Conservation (phyloP, 495 filamentous ascomycete genomes). For the Lasiosphaeria miniovina region DNA sequence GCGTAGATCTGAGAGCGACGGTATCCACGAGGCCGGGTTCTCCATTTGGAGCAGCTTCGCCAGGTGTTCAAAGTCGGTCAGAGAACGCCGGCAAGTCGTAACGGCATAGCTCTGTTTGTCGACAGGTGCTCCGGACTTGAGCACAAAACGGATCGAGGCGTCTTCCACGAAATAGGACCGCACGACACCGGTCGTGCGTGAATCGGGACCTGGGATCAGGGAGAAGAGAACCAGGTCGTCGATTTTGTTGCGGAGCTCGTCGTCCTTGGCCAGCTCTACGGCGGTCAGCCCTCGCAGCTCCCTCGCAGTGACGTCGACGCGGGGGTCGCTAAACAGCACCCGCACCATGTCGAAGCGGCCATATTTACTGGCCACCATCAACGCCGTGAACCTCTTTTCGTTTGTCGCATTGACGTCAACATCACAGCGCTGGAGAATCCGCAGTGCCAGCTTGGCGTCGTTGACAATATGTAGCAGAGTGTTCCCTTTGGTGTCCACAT, state of each 20-base stretch:
- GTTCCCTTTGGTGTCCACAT: conserved; percentile 90
- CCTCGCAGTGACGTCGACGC: conserved; percentile 81
- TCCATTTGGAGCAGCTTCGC: conserved; percentile 84
- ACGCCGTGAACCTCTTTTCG: conserved; percentile 88
- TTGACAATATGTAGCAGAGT: conserved; percentile 90
- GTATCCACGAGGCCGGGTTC: conserved; percentile 93
- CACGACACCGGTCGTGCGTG: conserved; percentile 86
- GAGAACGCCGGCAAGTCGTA: conserved; percentile 87
- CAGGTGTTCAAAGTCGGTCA: conserved; percentile 88
- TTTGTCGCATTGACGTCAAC: conserved; percentile 94
- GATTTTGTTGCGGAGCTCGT: conserved; percentile 93
- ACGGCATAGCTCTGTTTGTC: conserved; percentile 73
- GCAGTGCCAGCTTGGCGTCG: conserved; percentile 70
- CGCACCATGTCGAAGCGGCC: conserved; percentile 91
- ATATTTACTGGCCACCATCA: conserved; percentile 99
- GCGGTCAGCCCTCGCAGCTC: conserved; percentile 90
- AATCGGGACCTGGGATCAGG: conserved; percentile 65
- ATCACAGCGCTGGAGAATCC: conserved; percentile 78
- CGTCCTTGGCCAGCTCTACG: conserved; percentile 95
- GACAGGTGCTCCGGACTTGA: conserved; percentile 84
- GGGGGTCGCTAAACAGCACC: conserved; percentile 77
- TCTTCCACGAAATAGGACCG: conserved; percentile 98
- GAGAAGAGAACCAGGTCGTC: conserved; percentile 89
- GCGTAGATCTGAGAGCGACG: conserved; percentile 71
- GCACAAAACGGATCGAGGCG: conserved; percentile 83